These are phyloP conservation scores for Malassezia globosa DNA, from an alignment of 1,284 basidiomycete species.

Conservation along the genomic window DNA sequence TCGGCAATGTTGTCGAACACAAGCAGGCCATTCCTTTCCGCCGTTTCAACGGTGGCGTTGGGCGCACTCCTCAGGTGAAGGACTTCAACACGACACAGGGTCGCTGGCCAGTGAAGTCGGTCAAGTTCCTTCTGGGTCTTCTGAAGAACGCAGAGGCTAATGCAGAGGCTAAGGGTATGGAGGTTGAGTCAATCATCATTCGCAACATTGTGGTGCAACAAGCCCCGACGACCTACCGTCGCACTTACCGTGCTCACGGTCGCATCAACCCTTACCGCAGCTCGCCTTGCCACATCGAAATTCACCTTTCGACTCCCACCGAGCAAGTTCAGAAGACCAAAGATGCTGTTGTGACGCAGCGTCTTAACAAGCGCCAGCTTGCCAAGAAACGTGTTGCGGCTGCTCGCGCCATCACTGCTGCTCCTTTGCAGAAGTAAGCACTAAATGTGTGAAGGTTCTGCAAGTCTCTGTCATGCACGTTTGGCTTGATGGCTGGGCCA, in stretches of 20 bases:
- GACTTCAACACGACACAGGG: slow-evolving; percentile 91
- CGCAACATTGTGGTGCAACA: slow-evolving; percentile 97
- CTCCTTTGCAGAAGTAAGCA: not conserved
- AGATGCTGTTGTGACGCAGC: slow-evolving; percentile 21
- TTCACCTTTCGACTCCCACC: slow-evolving; percentile 40
- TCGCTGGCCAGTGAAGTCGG: slow-evolving; percentile 99
- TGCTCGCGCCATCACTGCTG: slow-evolving; percentile 23
- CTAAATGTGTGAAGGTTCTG: not conserved
- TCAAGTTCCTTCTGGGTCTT: slow-evolving; percentile 84
- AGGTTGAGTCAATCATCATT: slow-evolving; percentile 81
- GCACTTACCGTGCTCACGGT: slow-evolving; percentile 98
- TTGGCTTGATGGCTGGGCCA: not conserved
- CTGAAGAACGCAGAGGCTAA: slow-evolving; percentile 99
- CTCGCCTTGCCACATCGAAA: slow-evolving; percentile 86
- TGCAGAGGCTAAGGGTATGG: slow-evolving; percentile 92
- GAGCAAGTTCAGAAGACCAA: slow-evolving; percentile 44
- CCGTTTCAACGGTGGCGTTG: slow-evolving; percentile 90
- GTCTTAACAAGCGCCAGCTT: slow-evolving; percentile 45
- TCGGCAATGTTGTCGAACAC: slow-evolving; percentile 87
- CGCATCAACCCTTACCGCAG: slow-evolving; percentile 62
- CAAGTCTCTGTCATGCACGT: not conserved
- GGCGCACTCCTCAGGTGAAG: slow-evolving; percentile 92
- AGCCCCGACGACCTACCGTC: slow-evolving; percentile 99
- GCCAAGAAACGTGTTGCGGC: slow-evolving; percentile 38
- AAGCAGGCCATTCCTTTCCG: slow-evolving; percentile 96